Percentiles rank a stretch among this genome's conserved stretches.
These are phyloP conservation scores for Lactarius indigo DNA, from an alignment of 768 basidiomycete species.

Conservation along the genomic window DNA sequence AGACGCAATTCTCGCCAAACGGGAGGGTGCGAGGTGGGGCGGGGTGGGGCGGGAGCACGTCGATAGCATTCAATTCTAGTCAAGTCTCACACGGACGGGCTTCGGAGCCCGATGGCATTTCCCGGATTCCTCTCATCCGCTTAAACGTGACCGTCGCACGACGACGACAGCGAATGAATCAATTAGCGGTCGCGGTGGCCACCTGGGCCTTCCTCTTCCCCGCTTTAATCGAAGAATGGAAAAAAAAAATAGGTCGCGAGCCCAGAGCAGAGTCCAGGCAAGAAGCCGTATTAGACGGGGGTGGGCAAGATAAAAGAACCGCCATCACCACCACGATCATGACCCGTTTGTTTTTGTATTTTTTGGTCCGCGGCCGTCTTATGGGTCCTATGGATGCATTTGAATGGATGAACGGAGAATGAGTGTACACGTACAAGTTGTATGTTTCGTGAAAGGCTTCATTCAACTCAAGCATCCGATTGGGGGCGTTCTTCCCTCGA, in stretches of 20 bases:
- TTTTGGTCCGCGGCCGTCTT: not conserved
- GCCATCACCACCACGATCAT: not conserved
- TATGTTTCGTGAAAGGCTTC: not conserved
- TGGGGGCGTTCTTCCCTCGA: not conserved
- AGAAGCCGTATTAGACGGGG: not conserved
- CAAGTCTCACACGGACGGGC: conserved; percentile 4
- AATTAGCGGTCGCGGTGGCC: not conserved
- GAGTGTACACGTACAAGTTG: not conserved
- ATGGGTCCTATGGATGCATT: not conserved
- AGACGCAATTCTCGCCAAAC: not conserved
- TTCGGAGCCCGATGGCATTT: conserved; percentile 14
- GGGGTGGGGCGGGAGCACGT: not conserved
- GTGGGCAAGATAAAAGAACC: not conserved
- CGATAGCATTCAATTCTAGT: not conserved
- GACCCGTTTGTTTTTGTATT: not conserved
- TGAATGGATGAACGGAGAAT: not conserved
- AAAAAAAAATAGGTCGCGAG: not conserved
- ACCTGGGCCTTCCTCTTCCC: not conserved
- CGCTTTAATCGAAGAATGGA: not conserved
- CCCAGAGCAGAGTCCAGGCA: not conserved
- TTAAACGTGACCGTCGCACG: conserved; percentile 4
- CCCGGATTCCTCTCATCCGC: conserved; percentile 12
- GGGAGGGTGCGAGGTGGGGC: not conserved
- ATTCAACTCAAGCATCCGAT: not conserved
- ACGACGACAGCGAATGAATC: not conserved